Evolutionary conservation across 305 asterid genomes (phyloP), one percentile per base, ranked within the genome.

Genomic region (Fraxinus velutina): DNA sequence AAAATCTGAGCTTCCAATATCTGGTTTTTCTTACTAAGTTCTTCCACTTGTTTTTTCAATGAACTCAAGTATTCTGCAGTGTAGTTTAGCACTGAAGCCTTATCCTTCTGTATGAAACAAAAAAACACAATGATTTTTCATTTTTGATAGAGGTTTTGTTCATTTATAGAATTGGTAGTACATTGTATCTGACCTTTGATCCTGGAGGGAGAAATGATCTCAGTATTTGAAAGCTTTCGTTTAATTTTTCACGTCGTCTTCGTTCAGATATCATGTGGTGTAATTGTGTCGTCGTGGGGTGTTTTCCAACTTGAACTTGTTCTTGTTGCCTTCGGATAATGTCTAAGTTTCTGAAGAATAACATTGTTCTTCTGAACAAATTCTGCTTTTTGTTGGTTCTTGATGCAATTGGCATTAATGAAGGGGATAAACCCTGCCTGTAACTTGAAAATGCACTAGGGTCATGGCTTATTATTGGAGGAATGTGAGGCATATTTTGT

Each of bases 241-340:
- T 94, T 19, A 92, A 83, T 80, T 88, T 89, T 82, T 91, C 93
- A 0, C 97, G 86, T 2, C 98, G 79, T 84, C 85, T 89, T 83
- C 96, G 78, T 82, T 94, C 98, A 0, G 93, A 86, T 29, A 93
- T 91, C 96, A 90, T 88, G 60, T 93, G 97, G 78, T 93, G 92
- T 78, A 90, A 42, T 83, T 90, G 97, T 0, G 91, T 86, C 1
- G 68, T 85, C 1, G 87, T 84, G 1, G 91, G 84, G 10, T 86
- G 78, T 70, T 79, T 88, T 5, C 78, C 84, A 0, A 66, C 73
- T 62, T 86, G 92, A 1, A 21, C 64, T 0, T 75, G 88, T 6
- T 75, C 77, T 33, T 83, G 90, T 30, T 80, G 89, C 0, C 76
- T 66, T 78, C 81, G 82, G 34, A 83, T 82, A 72, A 64, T 9